A percentile compares a stretch with the other conserved stretches of the same genome.
Conservation (phyloP, 225 moss, liverwort and hornwort species). For the Climacium dendroides region DNA sequence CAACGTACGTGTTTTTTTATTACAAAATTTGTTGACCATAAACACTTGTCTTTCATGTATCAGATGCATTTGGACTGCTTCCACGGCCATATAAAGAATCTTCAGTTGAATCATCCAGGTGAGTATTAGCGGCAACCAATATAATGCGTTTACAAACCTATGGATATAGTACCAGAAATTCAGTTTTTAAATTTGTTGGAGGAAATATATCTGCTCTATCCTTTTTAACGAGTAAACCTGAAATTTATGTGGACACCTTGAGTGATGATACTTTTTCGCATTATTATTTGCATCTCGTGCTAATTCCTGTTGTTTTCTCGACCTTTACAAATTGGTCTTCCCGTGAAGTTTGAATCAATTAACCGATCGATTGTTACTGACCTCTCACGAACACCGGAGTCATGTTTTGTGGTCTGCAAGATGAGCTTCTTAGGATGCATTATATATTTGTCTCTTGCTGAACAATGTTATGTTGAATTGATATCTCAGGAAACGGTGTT, state of each 20-base stretch:
- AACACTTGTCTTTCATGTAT: neutral
- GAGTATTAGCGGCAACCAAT: neutral
- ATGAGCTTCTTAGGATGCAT: neutral
- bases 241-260: neutral
- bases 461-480: neutral
- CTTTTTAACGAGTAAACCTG: neutral
- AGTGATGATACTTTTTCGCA: neutral
- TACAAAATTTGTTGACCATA: neutral
- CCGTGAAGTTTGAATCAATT: neutral
- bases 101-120: conserved; percentile 9
- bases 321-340: neutral
- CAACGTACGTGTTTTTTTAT: neutral
- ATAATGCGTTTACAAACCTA: neutral
- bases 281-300: neutral
- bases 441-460: neutral
- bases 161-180: neutral
- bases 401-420: neutral
- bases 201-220: neutral
- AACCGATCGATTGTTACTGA: neutral
- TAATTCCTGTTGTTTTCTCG: neutral
- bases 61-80: conserved; percentile 49
- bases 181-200: neutral
- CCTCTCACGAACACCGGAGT: neutral
- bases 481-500: conserved; percentile 52
- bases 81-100: conserved; percentile 5